These are phyloP conservation scores for Candida tetrigidarum DNA, from an alignment of 1,139 yeast genomes.

Conservation along the genomic window DNA sequence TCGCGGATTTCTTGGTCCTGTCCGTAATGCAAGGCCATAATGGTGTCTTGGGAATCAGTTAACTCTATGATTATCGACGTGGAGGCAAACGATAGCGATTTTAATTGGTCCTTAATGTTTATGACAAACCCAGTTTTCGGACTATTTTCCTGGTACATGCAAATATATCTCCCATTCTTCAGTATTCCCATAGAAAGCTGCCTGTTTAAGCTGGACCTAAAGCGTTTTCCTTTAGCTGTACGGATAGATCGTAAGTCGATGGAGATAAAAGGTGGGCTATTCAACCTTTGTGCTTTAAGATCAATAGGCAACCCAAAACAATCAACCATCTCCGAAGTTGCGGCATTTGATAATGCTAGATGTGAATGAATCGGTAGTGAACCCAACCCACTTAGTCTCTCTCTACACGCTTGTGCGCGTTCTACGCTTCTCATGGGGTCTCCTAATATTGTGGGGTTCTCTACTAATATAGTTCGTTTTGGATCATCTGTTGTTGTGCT, in stretches of 20 bases:
- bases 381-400: conserved; percentile 7
- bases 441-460: conserved; percentile 4
- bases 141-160: conserved; percentile 10
- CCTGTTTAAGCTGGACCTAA: not conserved
- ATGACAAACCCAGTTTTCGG: conserved; percentile 14
- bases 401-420: conserved; percentile 6
- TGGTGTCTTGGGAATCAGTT: conserved; percentile 9
- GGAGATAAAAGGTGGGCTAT: conserved; percentile 5
- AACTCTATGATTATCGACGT: conserved; percentile 15
- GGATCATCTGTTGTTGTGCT: too few species aligned
- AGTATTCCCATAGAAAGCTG: conserved; percentile 13
- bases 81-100: conserved; percentile 14
- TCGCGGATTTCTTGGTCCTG: conserved; percentile 15
- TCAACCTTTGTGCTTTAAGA: conserved; percentile 2
- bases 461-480: not conserved
- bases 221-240: conserved; percentile 1
- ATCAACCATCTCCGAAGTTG: conserved; percentile 9
- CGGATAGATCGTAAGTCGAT: conserved; percentile 11
- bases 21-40: conserved; percentile 17
- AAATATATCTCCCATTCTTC: conserved; percentile 14
- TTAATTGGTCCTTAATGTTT: conserved; percentile 15
- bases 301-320: conserved; percentile 10
- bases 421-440: conserved; percentile 1
- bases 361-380: not conserved
- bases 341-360: not conserved